Conservation (phyloP, 805 yeast genomes). For the Brettanomyces bruxellensis region DNA sequence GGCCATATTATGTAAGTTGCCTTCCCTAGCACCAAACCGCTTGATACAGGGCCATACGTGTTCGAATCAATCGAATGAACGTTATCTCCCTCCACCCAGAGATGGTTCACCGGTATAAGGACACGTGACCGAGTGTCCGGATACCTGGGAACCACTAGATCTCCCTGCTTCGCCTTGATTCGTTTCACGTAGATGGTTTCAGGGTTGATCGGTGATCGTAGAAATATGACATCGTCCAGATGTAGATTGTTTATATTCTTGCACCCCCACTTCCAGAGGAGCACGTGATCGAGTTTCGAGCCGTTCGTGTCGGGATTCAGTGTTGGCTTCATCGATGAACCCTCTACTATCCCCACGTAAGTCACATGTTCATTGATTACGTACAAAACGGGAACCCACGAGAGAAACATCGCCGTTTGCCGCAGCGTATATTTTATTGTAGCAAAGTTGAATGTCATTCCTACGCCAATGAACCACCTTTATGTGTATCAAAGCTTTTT, state of each 20-base stretch:
- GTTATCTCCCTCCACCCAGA: slow-evolving; percentile 96
- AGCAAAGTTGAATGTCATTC: background rate
- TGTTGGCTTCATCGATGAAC: slow-evolving; percentile 84
- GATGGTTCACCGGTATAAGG: slow-evolving; percentile 64
- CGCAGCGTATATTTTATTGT: slow-evolving; percentile 21
- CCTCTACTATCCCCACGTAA: slow-evolving; percentile 67
- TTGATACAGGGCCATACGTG: slow-evolving; percentile 79
- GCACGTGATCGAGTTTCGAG: slow-evolving; percentile 47
- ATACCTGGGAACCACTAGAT: slow-evolving; percentile 48
- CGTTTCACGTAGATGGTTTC: slow-evolving; percentile 70
- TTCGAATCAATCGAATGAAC: slow-evolving; percentile 78
- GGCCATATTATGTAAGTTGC: slow-evolving; percentile 71
- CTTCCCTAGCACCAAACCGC: slow-evolving; percentile 72
- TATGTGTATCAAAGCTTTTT: no score
- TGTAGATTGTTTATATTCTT: slow-evolving; percentile 36
- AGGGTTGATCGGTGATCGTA: slow-evolving; percentile 78
- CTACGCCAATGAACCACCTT: no score
- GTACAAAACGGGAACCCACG: slow-evolving; percentile 78
- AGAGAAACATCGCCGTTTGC: slow-evolving; percentile 29
- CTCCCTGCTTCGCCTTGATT: slow-evolving; percentile 69
- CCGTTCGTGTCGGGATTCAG: slow-evolving; percentile 56
- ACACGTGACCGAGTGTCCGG: slow-evolving; percentile 61
- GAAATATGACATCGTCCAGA: slow-evolving; percentile 65
- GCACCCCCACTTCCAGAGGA: slow-evolving; percentile 58
- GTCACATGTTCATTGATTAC: slow-evolving; percentile 61